Percentiles rank a stretch among this genome's conserved stretches.
phyloP scores from a whole-genome alignment of 805 yeast genomes.

The Saccharomycopsis babjevae region DNA sequence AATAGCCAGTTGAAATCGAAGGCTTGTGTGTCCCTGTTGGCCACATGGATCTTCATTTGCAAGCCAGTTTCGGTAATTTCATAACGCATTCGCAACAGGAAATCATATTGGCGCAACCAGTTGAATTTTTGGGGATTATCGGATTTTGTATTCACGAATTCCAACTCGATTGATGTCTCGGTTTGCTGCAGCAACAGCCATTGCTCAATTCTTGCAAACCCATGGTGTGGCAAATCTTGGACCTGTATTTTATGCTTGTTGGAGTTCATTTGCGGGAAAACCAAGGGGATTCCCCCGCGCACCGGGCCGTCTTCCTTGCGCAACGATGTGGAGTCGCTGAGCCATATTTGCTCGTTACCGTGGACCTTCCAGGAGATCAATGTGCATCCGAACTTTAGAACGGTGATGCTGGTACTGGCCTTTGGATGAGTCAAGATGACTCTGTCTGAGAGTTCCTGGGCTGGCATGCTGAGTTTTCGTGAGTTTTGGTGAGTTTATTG shows the following conservation, averaged over 20 bases:
- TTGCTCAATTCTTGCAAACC: conserved; percentile 78
- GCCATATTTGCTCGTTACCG: conserved; percentile 77
- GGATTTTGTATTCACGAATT: conserved; percentile 89
- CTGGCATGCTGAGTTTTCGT: too few relatives aligned
- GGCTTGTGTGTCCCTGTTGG: conserved; percentile 49
- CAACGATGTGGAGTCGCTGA: conserved; percentile 36
- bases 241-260: conserved; percentile 43
- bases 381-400: conserved; percentile 83
- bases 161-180: conserved; percentile 47
- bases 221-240: conserved; percentile 80
- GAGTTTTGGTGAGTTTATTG: too few relatives aligned
- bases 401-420: conserved; percentile 42
- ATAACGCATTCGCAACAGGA: conserved; percentile 64
- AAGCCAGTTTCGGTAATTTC: conserved; percentile 48
- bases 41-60: conserved; percentile 63
- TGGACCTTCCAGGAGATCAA: conserved; percentile 69
- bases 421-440: conserved; percentile 8
- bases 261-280: conserved; percentile 79
- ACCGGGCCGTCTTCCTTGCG: conserved; percentile 94
- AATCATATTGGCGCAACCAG: conserved; percentile 52
- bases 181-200: conserved; percentile 92
- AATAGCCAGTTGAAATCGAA: conserved; percentile 90
- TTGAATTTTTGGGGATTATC: conserved; percentile 60
- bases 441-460: background rate
- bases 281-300: conserved; percentile 94